Conservation (phyloP, 2,329 filamentous ascomycete genomes). For the Berkeleyomyces basicola region DNA sequence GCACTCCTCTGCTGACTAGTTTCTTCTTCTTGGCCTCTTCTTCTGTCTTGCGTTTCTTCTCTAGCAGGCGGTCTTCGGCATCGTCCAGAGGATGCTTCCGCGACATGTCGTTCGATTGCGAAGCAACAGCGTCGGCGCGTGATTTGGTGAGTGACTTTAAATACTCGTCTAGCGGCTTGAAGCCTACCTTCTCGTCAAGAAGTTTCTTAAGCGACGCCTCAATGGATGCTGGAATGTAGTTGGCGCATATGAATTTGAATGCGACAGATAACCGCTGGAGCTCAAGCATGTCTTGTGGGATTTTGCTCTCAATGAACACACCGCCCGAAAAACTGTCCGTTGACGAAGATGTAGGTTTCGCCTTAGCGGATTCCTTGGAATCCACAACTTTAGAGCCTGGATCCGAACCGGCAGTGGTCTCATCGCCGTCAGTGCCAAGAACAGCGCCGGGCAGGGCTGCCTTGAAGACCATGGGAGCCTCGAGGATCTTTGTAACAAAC, state of each 20-base stretch:
- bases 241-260: constrained; percentile 45
- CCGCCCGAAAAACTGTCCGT: constrained; percentile 20
- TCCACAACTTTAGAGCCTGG: neutral
- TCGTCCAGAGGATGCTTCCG: constrained; percentile 52
- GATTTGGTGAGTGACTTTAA: constrained; percentile 48
- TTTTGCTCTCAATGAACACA: neutral
- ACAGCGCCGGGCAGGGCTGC: constrained; percentile 26
- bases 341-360: constrained; percentile 23
- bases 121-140: constrained; percentile 52
- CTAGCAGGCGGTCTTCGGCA: constrained; percentile 45
- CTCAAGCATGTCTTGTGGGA: constrained; percentile 28
- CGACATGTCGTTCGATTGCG: constrained; percentile 55
- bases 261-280: constrained; percentile 50
- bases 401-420: neutral
- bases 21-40: constrained; percentile 78
- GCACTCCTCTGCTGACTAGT: constrained; percentile 56
- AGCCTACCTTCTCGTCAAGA: constrained; percentile 39
- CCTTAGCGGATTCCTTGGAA: constrained; percentile 8
- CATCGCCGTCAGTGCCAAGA: neutral
- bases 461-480: constrained; percentile 56
- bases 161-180: constrained; percentile 54
- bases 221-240: constrained; percentile 38
- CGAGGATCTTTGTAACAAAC: constrained; percentile 60
- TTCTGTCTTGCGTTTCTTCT: constrained; percentile 73
- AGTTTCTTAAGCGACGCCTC: constrained; percentile 26